Percentiles rank a stretch among this genome's conserved stretches.
phyloP scores from a whole-genome alignment of 2,329 filamentous ascomycete species.

The Penicillium sp. region DNA sequence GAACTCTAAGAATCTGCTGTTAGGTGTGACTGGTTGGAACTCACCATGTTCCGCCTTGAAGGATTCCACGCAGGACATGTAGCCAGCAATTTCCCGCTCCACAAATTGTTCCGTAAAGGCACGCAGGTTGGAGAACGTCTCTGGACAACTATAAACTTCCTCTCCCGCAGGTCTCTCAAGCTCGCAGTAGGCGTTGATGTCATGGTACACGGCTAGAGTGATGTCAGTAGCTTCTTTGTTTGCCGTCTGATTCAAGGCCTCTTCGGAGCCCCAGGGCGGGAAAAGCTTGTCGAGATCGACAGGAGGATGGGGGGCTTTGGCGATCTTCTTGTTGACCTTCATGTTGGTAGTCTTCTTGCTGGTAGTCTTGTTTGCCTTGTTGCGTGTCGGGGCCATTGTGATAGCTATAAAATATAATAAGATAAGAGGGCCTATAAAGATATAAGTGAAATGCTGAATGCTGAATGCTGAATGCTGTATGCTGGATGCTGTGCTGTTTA shows the following conservation, averaged over 20 bases:
- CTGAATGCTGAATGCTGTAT: no score
- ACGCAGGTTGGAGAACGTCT: not conserved
- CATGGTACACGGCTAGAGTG: not conserved
- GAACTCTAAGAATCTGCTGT: constrained; percentile 4
- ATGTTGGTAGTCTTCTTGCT: not conserved
- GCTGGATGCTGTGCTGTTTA: not conserved
- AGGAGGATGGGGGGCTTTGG: not conserved
- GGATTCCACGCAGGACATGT: not conserved
- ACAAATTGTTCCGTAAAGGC: not conserved
- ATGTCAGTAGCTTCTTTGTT: not conserved
- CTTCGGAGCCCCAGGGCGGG: constrained; percentile 3
- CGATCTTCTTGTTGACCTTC: not conserved
- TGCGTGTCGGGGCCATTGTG: not conserved
- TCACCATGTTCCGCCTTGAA: constrained; percentile 1
- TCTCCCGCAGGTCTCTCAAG: not conserved
- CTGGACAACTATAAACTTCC: no score
- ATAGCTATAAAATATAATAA: not conserved
- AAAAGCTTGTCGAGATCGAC: not conserved
- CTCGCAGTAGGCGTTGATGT: not conserved
- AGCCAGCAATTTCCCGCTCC: not conserved
- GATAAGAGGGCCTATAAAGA: not conserved
- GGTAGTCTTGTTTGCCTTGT: not conserved
- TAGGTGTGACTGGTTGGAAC: not conserved
- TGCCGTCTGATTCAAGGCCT: not conserved
- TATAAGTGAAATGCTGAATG: not conserved